Evolutionary conservation across 1,139 yeast genomes (phyloP).

Genomic region (Hyphopichia pseudoburtonii): DNA sequence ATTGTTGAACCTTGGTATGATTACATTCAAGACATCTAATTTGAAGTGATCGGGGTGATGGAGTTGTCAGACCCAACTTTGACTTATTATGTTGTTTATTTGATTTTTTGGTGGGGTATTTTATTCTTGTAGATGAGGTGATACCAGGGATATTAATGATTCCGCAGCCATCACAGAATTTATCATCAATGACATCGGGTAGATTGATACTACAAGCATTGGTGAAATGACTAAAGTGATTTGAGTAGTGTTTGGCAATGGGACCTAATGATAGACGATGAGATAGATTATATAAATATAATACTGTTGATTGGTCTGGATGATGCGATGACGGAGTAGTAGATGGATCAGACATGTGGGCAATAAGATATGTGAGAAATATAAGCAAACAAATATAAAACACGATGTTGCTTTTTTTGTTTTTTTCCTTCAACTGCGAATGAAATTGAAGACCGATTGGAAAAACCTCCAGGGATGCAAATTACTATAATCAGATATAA

Average conservation of each 20-base stretch:
- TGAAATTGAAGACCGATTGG: too few relatives aligned
- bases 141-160: slow-evolving; percentile 45
- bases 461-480: too few relatives aligned
- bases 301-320: slow-evolving; percentile 1
- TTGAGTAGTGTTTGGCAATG: slow-evolving; percentile 24
- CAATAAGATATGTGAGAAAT: too few relatives aligned
- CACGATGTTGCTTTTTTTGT: too few relatives aligned
- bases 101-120: slow-evolving; percentile 11
- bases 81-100: too few relatives aligned
- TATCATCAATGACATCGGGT: slow-evolving; percentile 23
- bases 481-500: too few relatives aligned
- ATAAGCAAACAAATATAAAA: too few relatives aligned
- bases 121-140: slow-evolving; percentile 27
- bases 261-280: slow-evolving; percentile 29
- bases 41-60: slow-evolving; percentile 16
- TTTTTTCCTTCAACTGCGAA: too few relatives aligned
- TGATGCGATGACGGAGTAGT: too few relatives aligned
- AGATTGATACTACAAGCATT: slow-evolving; percentile 25
- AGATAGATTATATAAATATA: slow-evolving; percentile 31
- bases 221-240: slow-evolving; percentile 21
- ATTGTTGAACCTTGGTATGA: not conserved
- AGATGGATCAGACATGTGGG: too few relatives aligned
- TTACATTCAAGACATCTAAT: slow-evolving; percentile 33
- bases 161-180: slow-evolving; percentile 50
- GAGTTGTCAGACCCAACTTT: slow-evolving; percentile 5